Percentiles rank a stretch among this genome's conserved stretches.
phyloP scores from a whole-genome alignment of 768 basidiomycete genomes.

The Boletus rufocinnamomeus region DNA sequence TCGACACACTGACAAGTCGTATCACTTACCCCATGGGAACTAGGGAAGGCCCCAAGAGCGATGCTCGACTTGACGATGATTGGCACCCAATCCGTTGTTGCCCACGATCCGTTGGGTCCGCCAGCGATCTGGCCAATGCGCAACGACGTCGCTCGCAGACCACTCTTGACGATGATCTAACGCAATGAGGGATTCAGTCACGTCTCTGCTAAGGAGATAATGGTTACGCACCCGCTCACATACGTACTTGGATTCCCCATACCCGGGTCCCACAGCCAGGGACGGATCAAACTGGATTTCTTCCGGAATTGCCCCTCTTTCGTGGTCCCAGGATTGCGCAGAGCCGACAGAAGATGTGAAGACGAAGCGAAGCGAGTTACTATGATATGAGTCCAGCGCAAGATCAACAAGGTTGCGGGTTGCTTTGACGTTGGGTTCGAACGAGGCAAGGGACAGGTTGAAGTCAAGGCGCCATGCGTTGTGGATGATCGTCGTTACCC shows the following conservation, averaged over 20 bases:
- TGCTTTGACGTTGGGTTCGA: constrained; percentile 39
- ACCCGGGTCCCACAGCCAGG: constrained; percentile 37
- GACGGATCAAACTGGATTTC: constrained; percentile 32
- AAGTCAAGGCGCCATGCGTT: constrained; percentile 37
- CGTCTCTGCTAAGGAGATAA: constrained; percentile 5
- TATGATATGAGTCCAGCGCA: constrained; percentile 30
- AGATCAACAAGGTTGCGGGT: constrained; percentile 36
- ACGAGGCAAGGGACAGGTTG: constrained; percentile 40
- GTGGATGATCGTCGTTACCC: constrained; percentile 34
- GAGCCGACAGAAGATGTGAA: constrained; percentile 30
- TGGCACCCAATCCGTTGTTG: constrained; percentile 39
- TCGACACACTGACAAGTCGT: not conserved
- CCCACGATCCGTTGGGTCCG: constrained; percentile 37
- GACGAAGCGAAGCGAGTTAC: constrained; percentile 19
- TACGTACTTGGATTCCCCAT: constrained; percentile 42
- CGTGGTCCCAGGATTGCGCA: constrained; percentile 28
- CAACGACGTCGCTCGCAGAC: constrained; percentile 26
- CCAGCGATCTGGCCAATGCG: constrained; percentile 39
- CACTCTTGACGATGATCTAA: constrained; percentile 31
- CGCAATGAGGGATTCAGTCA: too few relatives aligned
- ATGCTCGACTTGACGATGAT: constrained; percentile 37
- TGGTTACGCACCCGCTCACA: constrained; percentile 35
- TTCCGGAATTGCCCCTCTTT: constrained; percentile 27
- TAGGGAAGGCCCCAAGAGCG: constrained; percentile 30
- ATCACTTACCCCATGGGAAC: constrained; percentile 37